Conservation (phyloP, 1,284 basidiomycete species). For the Pascua guehoae region DNA sequence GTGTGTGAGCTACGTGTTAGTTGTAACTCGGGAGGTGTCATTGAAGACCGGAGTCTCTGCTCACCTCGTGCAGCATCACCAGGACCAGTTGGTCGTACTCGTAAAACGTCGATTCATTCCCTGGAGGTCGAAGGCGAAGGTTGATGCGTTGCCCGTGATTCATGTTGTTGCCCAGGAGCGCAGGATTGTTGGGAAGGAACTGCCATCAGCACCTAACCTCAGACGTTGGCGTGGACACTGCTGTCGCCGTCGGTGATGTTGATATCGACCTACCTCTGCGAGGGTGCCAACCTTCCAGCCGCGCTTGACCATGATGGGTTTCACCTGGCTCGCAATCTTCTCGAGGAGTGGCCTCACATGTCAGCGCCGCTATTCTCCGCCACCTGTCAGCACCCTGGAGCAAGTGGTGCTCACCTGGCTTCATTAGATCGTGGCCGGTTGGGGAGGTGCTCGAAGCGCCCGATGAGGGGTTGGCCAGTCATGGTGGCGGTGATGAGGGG, state of each 20-base stretch:
- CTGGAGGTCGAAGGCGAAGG: slow-evolving; percentile 67
- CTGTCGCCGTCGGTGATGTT: neutral
- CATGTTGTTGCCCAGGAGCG: slow-evolving; percentile 64
- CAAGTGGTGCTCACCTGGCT: slow-evolving; percentile 36
- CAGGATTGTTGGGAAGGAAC: slow-evolving; percentile 73
- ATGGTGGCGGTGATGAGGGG: neutral
- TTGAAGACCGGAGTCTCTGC: slow-evolving; percentile 4
- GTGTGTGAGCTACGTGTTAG: slow-evolving; percentile 64
- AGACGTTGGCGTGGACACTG: no score
- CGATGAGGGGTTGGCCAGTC: slow-evolving; percentile 33
- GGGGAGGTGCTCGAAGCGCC: slow-evolving; percentile 44
- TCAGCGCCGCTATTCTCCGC: no score
- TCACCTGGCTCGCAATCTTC: slow-evolving; percentile 72
- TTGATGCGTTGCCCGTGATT: slow-evolving; percentile 75
- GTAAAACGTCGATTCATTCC: slow-evolving; percentile 66
- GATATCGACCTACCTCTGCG: slow-evolving; percentile 55
- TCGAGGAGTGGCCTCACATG: slow-evolving; percentile 56
- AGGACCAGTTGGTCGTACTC: slow-evolving; percentile 68
- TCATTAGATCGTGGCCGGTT: slow-evolving; percentile 42
- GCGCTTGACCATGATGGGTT: slow-evolving; percentile 82
- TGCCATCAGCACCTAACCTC: slow-evolving; percentile 12
- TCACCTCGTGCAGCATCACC: slow-evolving; percentile 81
- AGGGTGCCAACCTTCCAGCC: slow-evolving; percentile 75
- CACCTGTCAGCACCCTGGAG: neutral
- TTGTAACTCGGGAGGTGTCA: slow-evolving; percentile 1